These are phyloP conservation scores for Candida mattraensis DNA, from an alignment of 805 yeast genomes.

Conservation along the genomic window DNA sequence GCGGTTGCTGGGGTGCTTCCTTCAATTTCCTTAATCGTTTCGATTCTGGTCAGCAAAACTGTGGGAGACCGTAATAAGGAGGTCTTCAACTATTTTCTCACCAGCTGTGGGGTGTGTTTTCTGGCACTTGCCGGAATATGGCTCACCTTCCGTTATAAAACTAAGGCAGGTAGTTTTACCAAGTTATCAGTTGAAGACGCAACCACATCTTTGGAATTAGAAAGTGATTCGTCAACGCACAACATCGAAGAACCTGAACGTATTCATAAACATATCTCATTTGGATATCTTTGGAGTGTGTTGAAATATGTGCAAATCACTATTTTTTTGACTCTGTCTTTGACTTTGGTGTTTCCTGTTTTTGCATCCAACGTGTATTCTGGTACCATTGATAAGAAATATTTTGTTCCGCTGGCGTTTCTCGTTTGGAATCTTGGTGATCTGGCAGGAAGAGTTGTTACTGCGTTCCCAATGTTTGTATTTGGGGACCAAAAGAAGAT, in stretches of 20 bases:
- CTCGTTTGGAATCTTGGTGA: slow-evolving; percentile 91
- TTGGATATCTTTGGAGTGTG: slow-evolving; percentile 57
- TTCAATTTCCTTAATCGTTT: slow-evolving; percentile 61
- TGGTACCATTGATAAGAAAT: slow-evolving; percentile 35
- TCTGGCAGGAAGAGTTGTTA: slow-evolving; percentile 67
- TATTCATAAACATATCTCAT: slow-evolving; percentile 50
- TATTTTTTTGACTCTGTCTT: slow-evolving; percentile 69
- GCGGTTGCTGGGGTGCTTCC: slow-evolving; percentile 94
- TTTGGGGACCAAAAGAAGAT: slow-evolving; percentile 44
- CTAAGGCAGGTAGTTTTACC: slow-evolving; percentile 10
- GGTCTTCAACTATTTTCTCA: slow-evolving; percentile 40
- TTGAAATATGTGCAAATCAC: slow-evolving; percentile 64
- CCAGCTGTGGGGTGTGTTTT: slow-evolving; percentile 25
- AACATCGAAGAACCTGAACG: slow-evolving; percentile 8
- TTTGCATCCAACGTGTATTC: slow-evolving; percentile 76
- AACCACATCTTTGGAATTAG: slow-evolving; percentile 1
- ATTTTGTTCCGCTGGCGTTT: slow-evolving; percentile 72
- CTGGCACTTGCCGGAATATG: slow-evolving; percentile 21
- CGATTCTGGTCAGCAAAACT: slow-evolving; percentile 37
- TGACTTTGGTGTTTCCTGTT: slow-evolving; percentile 83
- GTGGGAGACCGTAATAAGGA: slow-evolving; percentile 25
- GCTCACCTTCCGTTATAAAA: slow-evolving; percentile 25
- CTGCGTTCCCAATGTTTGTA: slow-evolving; percentile 50
- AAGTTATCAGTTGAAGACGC: slow-evolving; percentile 1
- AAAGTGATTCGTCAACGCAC: slow-evolving; percentile 2